These are phyloP conservation scores for Hydnum rufescens DNA, from an alignment of 768 basidiomycete genomes.

Conservation along the genomic window DNA sequence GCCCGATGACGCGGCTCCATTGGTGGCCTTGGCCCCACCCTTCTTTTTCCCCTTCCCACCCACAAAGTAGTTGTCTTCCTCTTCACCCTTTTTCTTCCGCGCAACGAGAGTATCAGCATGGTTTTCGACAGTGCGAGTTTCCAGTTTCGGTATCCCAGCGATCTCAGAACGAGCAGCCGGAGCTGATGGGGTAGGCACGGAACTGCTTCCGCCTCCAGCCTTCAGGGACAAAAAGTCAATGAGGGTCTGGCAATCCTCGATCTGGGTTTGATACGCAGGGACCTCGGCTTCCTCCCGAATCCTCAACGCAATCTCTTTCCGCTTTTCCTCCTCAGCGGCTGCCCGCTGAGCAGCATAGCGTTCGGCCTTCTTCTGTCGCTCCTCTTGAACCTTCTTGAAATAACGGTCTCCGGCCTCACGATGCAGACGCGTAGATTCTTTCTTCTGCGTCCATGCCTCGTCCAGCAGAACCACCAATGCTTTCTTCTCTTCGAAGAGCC, in stretches of 20 bases:
- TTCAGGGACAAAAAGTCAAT: slow-evolving; percentile 70
- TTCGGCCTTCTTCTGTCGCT: slow-evolving; percentile 64
- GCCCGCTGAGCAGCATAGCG: slow-evolving; percentile 51
- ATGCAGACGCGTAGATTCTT: slow-evolving; percentile 47
- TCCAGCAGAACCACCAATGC: slow-evolving; percentile 47
- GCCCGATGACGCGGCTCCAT: slow-evolving; percentile 9
- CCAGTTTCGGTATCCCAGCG: slow-evolving; percentile 56
- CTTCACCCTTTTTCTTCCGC: slow-evolving; percentile 86
- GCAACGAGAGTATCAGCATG: slow-evolving; percentile 38
- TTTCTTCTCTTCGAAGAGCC: slow-evolving; percentile 77
- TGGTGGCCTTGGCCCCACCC: slow-evolving; percentile 12
- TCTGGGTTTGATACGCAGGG: slow-evolving; percentile 81
- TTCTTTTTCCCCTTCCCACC: slow-evolving; percentile 42
- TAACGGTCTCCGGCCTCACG: slow-evolving; percentile 70
- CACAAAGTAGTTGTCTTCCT: slow-evolving; percentile 63
- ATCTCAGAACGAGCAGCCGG: slow-evolving; percentile 15
- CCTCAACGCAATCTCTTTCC: slow-evolving; percentile 55
- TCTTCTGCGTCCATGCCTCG: slow-evolving; percentile 52
- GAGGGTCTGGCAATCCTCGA: slow-evolving; percentile 91
- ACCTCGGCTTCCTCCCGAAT: slow-evolving; percentile 76
- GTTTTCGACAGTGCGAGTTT: slow-evolving; percentile 65
- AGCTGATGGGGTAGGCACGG: slow-evolving; percentile 17
- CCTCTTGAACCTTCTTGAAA: slow-evolving; percentile 73
- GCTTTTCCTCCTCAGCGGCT: slow-evolving; percentile 60
- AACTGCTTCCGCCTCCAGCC: slow-evolving; percentile 17